Percentiles rank a stretch among this genome's conserved stretches.
phyloP scores from a whole-genome alignment of 805 yeast species.

The Barnettozyma californica region DNA sequence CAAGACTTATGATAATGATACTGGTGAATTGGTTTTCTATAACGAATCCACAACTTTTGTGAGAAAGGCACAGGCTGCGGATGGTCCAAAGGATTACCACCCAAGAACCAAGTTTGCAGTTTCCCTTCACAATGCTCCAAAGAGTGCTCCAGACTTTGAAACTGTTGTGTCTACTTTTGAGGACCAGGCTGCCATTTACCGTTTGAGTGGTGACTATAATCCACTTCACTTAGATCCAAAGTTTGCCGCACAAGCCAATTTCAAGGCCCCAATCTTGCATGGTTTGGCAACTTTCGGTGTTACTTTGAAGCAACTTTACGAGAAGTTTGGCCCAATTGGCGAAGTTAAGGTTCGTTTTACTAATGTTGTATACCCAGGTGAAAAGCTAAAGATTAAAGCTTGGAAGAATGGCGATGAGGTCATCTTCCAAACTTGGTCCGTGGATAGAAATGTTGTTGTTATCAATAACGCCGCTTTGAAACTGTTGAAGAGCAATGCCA shows the following conservation, averaged over 20 bases:
- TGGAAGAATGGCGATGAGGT: slow-evolving; percentile 72
- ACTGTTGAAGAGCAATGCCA: slow-evolving; percentile 31
- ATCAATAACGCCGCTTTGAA: slow-evolving; percentile 85
- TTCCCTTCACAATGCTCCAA: slow-evolving; percentile 57
- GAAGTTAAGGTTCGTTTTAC: slow-evolving; percentile 90
- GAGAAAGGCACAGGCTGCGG: slow-evolving; percentile 58
- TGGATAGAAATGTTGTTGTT: slow-evolving; percentile 72
- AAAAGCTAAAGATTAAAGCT: slow-evolving; percentile 69
- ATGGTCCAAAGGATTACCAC: slow-evolving; percentile 35
- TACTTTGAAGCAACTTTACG: slow-evolving; percentile 67
- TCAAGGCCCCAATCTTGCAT: slow-evolving; percentile 83
- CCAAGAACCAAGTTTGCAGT: slow-evolving; percentile 57
- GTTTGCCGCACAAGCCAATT: slow-evolving; percentile 84
- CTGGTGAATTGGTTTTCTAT: slow-evolving; percentile 68
- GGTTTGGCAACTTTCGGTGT: slow-evolving; percentile 89
- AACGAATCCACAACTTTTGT: slow-evolving; percentile 84
- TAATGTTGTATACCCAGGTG: slow-evolving; percentile 93
- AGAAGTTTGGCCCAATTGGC: slow-evolving; percentile 72
- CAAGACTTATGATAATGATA: slow-evolving; percentile 57
- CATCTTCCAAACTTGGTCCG: slow-evolving; percentile 74
- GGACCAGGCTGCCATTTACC: slow-evolving; percentile 84
- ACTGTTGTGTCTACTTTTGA: slow-evolving; percentile 49
- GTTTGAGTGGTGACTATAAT: slow-evolving; percentile 90
- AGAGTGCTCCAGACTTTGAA: slow-evolving; percentile 61
- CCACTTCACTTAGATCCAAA: slow-evolving; percentile 93